These are phyloP conservation scores for Apiospora rasikravindrae DNA, from an alignment of 2,329 filamentous ascomycete species.

Conservation along the genomic window DNA sequence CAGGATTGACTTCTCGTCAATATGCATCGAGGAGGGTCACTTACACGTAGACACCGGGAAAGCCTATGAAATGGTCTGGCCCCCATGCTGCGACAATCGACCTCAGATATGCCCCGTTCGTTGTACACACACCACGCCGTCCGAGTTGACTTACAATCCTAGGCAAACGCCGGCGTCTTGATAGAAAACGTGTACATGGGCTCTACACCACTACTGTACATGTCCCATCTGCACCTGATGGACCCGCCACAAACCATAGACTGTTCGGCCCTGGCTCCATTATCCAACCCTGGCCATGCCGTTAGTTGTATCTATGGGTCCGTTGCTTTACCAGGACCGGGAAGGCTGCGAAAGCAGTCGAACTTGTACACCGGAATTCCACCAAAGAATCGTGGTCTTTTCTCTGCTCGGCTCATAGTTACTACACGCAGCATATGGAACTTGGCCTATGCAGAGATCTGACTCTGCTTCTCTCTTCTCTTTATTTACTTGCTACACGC, in stretches of 20 bases:
- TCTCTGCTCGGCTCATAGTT: background rate
- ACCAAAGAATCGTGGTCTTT: background rate
- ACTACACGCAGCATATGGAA: slow-evolving; percentile 4
- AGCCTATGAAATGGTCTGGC: slow-evolving; percentile 6
- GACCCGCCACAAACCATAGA: background rate
- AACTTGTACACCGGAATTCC: background rate
- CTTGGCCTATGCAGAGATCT: background rate
- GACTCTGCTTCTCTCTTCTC: background rate
- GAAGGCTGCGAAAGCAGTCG: slow-evolving; percentile 8
- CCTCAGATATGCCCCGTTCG: slow-evolving; percentile 9
- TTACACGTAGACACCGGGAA: slow-evolving; percentile 13
- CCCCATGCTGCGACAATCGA: slow-evolving; percentile 8
- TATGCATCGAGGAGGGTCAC: slow-evolving; percentile 16
- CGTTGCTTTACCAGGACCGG: background rate
- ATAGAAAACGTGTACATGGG: background rate
- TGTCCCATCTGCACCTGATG: slow-evolving; percentile 9
- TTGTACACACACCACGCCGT: background rate
- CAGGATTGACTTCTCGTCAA: background rate
- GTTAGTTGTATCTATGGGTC: slow-evolving; percentile 3
- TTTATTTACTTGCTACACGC: slow-evolving; percentile 14
- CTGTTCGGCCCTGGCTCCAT: background rate
- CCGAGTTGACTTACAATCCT: background rate
- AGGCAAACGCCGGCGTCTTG: background rate
- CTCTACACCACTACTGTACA: background rate
- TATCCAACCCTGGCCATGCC: slow-evolving; percentile 5